Base-by-base conservation (phyloP, 495 filamentous ascomycete genomes). In the Lasiosphaeria hispida region DNA sequence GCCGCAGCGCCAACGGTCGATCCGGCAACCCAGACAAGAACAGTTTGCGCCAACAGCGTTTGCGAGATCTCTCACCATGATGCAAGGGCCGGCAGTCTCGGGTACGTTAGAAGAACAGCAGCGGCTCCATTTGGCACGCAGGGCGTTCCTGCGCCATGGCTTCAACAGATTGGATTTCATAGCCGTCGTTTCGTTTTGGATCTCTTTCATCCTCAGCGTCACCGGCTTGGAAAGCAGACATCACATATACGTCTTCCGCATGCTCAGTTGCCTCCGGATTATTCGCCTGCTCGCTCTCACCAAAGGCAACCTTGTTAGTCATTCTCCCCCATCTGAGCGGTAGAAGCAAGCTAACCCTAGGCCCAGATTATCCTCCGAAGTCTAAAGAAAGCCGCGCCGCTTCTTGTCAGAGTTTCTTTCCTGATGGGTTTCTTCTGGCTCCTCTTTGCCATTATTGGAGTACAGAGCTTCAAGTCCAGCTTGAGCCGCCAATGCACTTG, bases 361-460 rank as follows among this genome's bases (percentile, higher is more conserved):
- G 17, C 33, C 10, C 69, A 89, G 80, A 88, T 97, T 38, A 97
- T 99, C 68, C 79, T 97, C 36, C 83, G 91, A 69, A 97, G 93
- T 81, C 73, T 99, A 44, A 97, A 97, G 69, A 93, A 96, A 68
- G 92, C 94, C 3, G 90, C 92, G 0, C 94, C 94, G 13, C 77
- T 96, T 43, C 85, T 99, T n/a, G 86, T 95, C 38, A 89, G 96
- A 60, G 95, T 99, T 36, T 92, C 90, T 5, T 96, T 99, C 66
- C 78, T 99, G 13, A 95, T 99, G 68, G 86, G 91, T 23, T 99
- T 99, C 75, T 99, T 99, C 70, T 99, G 94, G 94, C 86, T 99
- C 42, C 77, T 99, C 7, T 99, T 99, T 74, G 95, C 93, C 33
- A 96, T 99, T 61, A 83, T 97, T 42, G 94, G 95, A 1, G 87